These are phyloP conservation scores for Aquilaria yunnanensis DNA, from an alignment of 345 rosid species.

Conservation along the genomic window DNA sequence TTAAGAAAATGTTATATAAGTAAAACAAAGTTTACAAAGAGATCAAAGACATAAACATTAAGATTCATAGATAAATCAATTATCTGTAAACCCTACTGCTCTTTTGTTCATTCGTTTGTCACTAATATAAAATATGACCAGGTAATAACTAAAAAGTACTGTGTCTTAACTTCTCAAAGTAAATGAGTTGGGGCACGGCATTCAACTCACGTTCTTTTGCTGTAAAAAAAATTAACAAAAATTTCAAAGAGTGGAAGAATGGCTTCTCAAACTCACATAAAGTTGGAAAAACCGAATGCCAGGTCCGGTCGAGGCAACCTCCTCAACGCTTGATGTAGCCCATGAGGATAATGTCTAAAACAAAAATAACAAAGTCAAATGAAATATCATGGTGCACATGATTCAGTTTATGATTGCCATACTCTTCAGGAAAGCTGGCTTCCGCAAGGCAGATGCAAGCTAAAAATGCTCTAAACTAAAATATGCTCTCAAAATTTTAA, in stretches of 20 bases:
- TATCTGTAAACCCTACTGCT: too few relatives aligned
- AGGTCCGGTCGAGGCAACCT: conserved; percentile 92
- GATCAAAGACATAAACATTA: not conserved
- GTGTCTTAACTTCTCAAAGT: too few relatives aligned
- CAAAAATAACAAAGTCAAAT: conserved; percentile 10
- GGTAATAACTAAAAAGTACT: too few relatives aligned
- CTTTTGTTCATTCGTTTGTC: too few relatives aligned
- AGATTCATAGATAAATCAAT: too few relatives aligned
- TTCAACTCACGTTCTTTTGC: too few relatives aligned
- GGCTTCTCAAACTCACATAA: conserved; percentile 48
- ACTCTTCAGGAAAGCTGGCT: not conserved
- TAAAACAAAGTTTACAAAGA: not conserved
- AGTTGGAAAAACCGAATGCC: conserved; percentile 96
- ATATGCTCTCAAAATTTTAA: not conserved
- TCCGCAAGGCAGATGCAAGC: not conserved
- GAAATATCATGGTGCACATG: not conserved
- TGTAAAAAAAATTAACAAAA: not conserved
- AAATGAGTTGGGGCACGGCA: too few relatives aligned
- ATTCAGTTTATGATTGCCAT: not conserved
- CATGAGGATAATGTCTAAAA: conserved; percentile 82
- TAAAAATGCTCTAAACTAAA: not conserved
- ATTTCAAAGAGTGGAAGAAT: not conserved
- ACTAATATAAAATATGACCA: too few relatives aligned
- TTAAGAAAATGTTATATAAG: not conserved
- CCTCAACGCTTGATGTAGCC: conserved; percentile 95